Base-by-base conservation (phyloP, 345 rosid species). In the Eucalyptus tenuipes region DNA sequence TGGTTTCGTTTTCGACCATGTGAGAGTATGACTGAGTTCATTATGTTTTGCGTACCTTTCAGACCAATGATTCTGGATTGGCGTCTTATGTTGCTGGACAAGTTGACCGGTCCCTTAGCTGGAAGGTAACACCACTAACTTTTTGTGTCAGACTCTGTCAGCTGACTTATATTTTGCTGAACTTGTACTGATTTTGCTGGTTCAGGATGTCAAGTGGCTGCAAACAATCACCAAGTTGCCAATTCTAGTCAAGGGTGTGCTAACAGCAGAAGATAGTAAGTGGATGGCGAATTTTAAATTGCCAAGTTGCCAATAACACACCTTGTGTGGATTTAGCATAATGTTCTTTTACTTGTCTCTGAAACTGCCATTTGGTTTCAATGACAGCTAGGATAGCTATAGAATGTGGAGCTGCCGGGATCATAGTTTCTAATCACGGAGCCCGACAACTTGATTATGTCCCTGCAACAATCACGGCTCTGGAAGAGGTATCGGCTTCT, bases 381-480 rank as follows among this genome's bases (percentile, higher is more conserved):
- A 37, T 13, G 88, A 92, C 96, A 97, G 99, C 99, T 85, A 94
- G 92, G 90, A 64, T 96, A 68, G 95, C 98, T 17, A 48, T 96
- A 84, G 95, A 97, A 81, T 89, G 86, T 49, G 99, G 99, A 89
- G 98, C 93, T 88, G 96, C 99, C 25, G 99, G 99, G 84, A 96
- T 97, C 61, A 95, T 97, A 50, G 99, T 97, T 42, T 97, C 99
- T 87, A 97, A 97, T 88, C 99, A 97, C 1, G 99, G 99, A 89
- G 99, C 99, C 44, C 97, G 99, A 85, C 99, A 97, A 86, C 99
- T 97, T 22, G 99, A 97, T 92, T 96, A 95, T 61, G 96, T 94
- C 31, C 99, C 99, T 68, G 95, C 99, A 59, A 95, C 99, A 71
- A 95, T 96, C 86, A 86, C 91, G 91, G 98, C 98, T 45, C 91